Conservation (phyloP, 768 basidiomycete species). For the Boletus tomentosulus region DNA sequence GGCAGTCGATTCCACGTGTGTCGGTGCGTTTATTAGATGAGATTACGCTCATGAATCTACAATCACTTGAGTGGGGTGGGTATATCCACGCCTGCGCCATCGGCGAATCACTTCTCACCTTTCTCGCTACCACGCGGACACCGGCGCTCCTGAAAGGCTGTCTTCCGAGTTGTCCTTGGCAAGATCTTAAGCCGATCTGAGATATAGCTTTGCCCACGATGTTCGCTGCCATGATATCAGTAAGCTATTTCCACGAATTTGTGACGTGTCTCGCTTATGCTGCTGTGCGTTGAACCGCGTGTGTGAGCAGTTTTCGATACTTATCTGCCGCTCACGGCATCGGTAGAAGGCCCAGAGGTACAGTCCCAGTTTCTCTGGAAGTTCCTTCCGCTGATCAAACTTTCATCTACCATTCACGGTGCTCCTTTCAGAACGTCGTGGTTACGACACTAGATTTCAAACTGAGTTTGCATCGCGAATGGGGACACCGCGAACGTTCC, state of each 20-base stretch:
- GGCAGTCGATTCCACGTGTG: neutral
- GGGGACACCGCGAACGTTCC: no score
- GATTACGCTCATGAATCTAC: neutral
- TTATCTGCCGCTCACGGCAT: no score
- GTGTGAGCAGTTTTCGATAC: no score
- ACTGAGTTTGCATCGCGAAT: neutral
- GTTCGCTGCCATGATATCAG: no score
- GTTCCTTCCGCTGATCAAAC: neutral
- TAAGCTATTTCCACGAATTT: neutral
- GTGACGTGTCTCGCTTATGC: neutral
- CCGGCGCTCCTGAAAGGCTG: no score
- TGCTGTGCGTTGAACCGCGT: no score
- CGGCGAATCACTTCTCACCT: neutral
- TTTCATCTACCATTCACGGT: neutral
- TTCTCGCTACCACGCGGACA: neutral
- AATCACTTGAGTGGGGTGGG: neutral
- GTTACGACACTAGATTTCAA: neutral
- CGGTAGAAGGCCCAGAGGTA: no score
- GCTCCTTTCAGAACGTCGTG: neutral
- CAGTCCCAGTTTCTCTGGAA: no score
- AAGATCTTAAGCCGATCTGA: no score
- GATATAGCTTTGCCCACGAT: no score
- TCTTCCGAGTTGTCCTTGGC: no score
- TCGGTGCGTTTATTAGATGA: neutral
- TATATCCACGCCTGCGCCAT: neutral